phyloP scores from a whole-genome alignment of 805 yeast species.

The Barnettozyma sucrosica region DNA sequence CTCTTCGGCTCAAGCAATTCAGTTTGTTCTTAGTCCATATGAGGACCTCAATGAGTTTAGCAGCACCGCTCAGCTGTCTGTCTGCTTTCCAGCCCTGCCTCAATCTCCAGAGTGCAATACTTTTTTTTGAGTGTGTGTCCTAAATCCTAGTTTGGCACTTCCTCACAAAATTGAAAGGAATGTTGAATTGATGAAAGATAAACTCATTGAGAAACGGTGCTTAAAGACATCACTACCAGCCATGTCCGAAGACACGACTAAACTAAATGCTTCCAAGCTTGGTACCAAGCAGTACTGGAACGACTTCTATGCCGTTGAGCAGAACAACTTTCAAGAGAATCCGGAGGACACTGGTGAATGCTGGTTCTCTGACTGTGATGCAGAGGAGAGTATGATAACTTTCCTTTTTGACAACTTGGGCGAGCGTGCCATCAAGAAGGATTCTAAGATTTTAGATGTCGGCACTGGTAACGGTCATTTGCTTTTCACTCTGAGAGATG shows the following conservation, averaged over 20 bases:
- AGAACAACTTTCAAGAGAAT: conserved; percentile 62
- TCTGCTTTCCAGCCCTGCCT: too few relatives aligned
- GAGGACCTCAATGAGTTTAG: too few relatives aligned
- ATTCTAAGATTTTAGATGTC: conserved; percentile 56
- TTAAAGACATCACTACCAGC: not conserved
- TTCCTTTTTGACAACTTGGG: conserved; percentile 53
- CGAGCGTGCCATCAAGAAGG: conserved; percentile 26
- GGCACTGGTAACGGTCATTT: conserved; percentile 98
- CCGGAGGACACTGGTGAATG: conserved; percentile 88
- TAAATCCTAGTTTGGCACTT: too few relatives aligned
- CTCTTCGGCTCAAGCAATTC: too few relatives aligned
- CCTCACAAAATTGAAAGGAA: not conserved
- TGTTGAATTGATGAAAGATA: not conserved
- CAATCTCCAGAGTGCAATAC: too few relatives aligned
- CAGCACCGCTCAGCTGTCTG: too few relatives aligned
- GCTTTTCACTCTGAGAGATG: conserved; percentile 60
- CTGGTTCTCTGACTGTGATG: conserved; percentile 96
- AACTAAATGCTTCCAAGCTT: conserved; percentile 69
- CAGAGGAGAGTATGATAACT: conserved; percentile 77
- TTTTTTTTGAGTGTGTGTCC: too few relatives aligned
- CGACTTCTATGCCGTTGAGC: conserved; percentile 71
- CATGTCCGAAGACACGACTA: conserved; percentile 33
- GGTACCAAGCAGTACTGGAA: conserved; percentile 95
- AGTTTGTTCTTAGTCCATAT: too few relatives aligned
- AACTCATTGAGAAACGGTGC: too few relatives aligned